Base-by-base conservation (phyloP, 257 asterid genomes). In the Jaltomata sinuosa region DNA sequence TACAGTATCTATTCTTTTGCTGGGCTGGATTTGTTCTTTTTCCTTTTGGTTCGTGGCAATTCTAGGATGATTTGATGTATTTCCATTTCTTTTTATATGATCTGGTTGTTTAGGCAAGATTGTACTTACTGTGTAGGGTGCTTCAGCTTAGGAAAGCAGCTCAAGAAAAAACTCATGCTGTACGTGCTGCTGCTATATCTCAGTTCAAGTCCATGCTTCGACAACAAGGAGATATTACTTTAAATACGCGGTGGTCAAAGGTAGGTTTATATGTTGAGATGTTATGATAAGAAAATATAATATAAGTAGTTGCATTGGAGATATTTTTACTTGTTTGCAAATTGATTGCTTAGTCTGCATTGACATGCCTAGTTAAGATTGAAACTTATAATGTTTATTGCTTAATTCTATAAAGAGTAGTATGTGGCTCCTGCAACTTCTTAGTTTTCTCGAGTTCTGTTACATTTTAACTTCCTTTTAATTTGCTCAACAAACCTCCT, bases 221-320 rank as follows among this genome's bases (percentile, higher is more conserved):
- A 86, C 98, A 95, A 61, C 93, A 82, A 29, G 94, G 91, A 88
- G 94, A 91, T 82, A 85, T 97, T 84, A 91, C 92, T 81, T 89
- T 91, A 81, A 87, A 76, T 83, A 91, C 97, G 49, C 96, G 98
- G 84, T 97, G 99, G 99, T 97, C 98, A 74, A 97, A 93, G 97
- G 99, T 95, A 86, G 49, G 87, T 80, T 78, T 78, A 34, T 54
- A 12, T 67, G 49, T 67, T 77, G 59, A 76, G 61, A 27, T 76
- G 38, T 76, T 29, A 49, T 49, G 62, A 18, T 50, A 27, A 76
- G 42, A 76, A 76, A 76, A 76, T 76, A 15, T 45, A 76, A 47
- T 76, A 27, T 25, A 25, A 27, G 42, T 76, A 47, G 81, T 76
- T 49, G 18, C 38, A 27, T 76, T 76, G 36, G 38, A 76, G 40